These are phyloP conservation scores for Erodium chrysanthum DNA, from an alignment of 441 rosid species.

Conservation along the genomic window DNA sequence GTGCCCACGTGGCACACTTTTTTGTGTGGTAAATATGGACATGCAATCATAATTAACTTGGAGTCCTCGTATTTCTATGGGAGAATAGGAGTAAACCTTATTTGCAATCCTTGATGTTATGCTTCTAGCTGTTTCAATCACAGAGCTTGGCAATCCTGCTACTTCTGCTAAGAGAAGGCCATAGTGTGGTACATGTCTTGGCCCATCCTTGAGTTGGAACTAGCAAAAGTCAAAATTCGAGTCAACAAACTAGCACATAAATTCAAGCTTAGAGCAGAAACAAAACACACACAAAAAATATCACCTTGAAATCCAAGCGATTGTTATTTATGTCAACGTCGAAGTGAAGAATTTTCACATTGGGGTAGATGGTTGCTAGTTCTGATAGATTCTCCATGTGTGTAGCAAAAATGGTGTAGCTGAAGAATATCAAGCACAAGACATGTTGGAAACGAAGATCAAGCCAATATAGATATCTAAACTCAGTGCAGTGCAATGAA, in stretches of 20 bases:
- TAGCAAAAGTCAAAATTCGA: conserved; percentile 20
- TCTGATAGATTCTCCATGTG: conserved; percentile 88
- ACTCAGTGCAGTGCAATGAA: neutral
- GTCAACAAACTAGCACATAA: conserved; percentile 12
- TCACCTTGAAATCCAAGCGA: conserved; percentile 86
- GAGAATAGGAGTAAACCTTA: conserved; percentile 34
- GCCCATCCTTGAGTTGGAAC: conserved; percentile 86
- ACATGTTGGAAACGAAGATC: neutral
- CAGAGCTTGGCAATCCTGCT: conserved; percentile 82
- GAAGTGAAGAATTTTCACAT: conserved; percentile 77
- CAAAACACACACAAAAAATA: neutral
- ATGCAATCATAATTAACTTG: neutral
- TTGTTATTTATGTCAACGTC: conserved; percentile 58
- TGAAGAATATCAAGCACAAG: conserved; percentile 24
- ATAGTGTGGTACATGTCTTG: conserved; percentile 61
- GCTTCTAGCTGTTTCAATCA: conserved; percentile 64
- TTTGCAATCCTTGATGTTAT: conserved; percentile 59
- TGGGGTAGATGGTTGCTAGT: conserved; percentile 79
- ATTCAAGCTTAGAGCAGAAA: neutral
- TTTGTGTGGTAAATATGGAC: too few species aligned
- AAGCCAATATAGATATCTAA: neutral
- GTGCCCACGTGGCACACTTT: too few species aligned
- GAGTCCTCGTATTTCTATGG: neutral
- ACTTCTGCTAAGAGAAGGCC: conserved; percentile 81
- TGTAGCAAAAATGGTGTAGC: conserved; percentile 86